A percentile compares a stretch with the other conserved stretches of the same genome.
These are phyloP conservation scores for Colletotrichum sp. DNA, from an alignment of 2,329 filamentous ascomycete species.

Conservation along the genomic window DNA sequence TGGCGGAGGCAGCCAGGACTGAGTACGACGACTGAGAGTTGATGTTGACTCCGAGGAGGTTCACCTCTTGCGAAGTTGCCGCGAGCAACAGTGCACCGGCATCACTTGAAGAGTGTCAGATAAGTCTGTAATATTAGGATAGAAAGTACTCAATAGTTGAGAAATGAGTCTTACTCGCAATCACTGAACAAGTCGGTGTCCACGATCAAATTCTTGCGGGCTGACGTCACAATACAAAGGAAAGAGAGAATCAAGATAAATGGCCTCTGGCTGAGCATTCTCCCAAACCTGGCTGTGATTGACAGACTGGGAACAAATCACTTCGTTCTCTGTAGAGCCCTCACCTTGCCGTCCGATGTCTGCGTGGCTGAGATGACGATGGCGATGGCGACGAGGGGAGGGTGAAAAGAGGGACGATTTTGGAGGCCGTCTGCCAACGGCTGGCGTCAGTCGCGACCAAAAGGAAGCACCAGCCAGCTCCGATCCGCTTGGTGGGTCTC, in stretches of 20 bases:
- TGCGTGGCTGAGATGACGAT: background rate
- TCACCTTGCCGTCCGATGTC: background rate
- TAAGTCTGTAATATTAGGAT: background rate
- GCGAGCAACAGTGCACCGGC: constrained; percentile 46
- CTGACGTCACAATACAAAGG: background rate
- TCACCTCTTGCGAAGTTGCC: constrained; percentile 36
- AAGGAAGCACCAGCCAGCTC: background rate
- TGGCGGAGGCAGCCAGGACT: constrained; percentile 42
- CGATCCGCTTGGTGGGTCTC: background rate
- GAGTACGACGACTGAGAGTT: constrained; percentile 47
- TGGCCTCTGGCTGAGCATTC: background rate
- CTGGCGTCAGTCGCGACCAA: background rate
- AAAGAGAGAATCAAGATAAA: background rate
- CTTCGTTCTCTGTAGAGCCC: background rate
- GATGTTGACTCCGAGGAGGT: constrained; percentile 46
- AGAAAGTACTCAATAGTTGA: background rate
- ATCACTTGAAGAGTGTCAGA: constrained; percentile 34
- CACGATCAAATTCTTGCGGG: constrained; percentile 43
- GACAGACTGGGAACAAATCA: fast-evolving
- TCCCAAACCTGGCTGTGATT: background rate
- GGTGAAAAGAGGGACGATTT: fast-evolving
- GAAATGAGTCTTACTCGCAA: constrained; percentile 40
- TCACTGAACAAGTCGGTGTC: constrained; percentile 54
- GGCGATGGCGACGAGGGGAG: background rate
- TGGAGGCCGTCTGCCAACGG: background rate